These are phyloP conservation scores for Phanerochaete carnosa DNA, from an alignment of 768 basidiomycete species.

Conservation along the genomic window DNA sequence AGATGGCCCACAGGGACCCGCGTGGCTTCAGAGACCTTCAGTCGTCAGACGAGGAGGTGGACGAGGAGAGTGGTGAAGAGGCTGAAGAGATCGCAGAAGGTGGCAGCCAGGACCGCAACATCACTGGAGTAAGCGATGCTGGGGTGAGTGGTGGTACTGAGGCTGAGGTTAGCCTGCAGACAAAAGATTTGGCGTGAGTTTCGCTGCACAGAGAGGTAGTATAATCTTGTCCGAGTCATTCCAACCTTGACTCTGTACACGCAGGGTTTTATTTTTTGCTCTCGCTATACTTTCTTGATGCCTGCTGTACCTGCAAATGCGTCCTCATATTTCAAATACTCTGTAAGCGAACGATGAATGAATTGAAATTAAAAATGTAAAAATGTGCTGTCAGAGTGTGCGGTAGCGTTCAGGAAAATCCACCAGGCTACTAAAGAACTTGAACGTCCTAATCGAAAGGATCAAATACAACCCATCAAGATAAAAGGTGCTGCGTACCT, in stretches of 20 bases:
- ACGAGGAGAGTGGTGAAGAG: no score
- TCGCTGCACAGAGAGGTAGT: neutral
- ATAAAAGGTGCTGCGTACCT: neutral
- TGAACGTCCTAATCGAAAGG: neutral
- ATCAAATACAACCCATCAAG: neutral
- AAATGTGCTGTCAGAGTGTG: neutral
- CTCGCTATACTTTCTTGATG: neutral
- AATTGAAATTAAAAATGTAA: neutral
- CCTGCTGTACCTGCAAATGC: no score
- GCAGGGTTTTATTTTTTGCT: neutral
- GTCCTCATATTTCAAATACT: no score
- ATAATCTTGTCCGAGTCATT: neutral
- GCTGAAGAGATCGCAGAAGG: no score
- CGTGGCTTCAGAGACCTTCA: neutral
- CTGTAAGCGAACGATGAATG: no score
- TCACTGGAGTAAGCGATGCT: no score
- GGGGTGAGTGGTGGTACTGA: no score
- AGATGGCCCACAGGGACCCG: neutral
- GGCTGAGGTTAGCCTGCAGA: no score
- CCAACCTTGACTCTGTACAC: neutral
- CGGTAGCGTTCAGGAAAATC: neutral
- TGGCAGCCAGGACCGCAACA: no score
- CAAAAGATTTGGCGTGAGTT: neutral
- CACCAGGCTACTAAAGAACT: neutral
- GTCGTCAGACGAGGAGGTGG: neutral